A percentile compares a stretch with the other conserved stretches of the same genome.
These are phyloP conservation scores for Stenogyne calaminthoides DNA, from an alignment of 305 asterid genomes.

Conservation along the genomic window DNA sequence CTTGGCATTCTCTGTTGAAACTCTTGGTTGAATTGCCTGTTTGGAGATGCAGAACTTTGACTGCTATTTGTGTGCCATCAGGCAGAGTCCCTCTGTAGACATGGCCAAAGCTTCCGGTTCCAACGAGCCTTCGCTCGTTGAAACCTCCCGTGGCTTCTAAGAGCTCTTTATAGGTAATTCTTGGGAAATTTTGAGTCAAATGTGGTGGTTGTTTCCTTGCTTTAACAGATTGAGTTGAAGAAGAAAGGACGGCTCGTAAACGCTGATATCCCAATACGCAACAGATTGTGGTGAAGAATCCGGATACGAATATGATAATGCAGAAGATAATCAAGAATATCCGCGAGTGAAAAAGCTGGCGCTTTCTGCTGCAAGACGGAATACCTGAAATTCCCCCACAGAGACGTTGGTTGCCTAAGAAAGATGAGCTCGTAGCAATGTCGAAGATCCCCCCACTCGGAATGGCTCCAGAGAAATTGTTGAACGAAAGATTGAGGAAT, in stretches of 20 bases:
- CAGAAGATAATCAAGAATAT: conserved; percentile 36
- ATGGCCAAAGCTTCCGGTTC: conserved; percentile 58
- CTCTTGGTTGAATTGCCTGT: conserved; percentile 59
- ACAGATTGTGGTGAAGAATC: conserved; percentile 39
- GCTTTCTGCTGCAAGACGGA: conserved; percentile 30
- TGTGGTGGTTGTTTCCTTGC: conserved; percentile 33
- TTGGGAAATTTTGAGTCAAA: conserved; percentile 44
- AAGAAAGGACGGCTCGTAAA: conserved; percentile 26
- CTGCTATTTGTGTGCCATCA: conserved; percentile 58
- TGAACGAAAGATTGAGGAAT: conserved; percentile 44
- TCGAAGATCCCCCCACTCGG: conserved; percentile 51
- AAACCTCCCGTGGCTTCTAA: conserved; percentile 50
- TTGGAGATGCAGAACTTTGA: conserved; percentile 51
- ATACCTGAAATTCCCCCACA: conserved; percentile 43
- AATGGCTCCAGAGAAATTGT: conserved; percentile 44
- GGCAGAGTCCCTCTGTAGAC: conserved; percentile 56
- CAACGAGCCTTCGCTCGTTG: conserved; percentile 40
- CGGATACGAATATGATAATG: conserved; percentile 39
- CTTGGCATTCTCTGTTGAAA: conserved; percentile 62
- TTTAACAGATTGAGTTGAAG: conserved; percentile 24
- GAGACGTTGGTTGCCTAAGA: conserved; percentile 43
- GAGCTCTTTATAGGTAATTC: conserved; percentile 54
- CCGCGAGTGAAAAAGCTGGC: conserved; percentile 23
- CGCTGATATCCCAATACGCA: conserved; percentile 42
- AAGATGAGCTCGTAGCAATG: conserved; percentile 33